Conservation (phyloP, 495 filamentous ascomycete genomes). For the Aspergillus bertholletiae region DNA sequence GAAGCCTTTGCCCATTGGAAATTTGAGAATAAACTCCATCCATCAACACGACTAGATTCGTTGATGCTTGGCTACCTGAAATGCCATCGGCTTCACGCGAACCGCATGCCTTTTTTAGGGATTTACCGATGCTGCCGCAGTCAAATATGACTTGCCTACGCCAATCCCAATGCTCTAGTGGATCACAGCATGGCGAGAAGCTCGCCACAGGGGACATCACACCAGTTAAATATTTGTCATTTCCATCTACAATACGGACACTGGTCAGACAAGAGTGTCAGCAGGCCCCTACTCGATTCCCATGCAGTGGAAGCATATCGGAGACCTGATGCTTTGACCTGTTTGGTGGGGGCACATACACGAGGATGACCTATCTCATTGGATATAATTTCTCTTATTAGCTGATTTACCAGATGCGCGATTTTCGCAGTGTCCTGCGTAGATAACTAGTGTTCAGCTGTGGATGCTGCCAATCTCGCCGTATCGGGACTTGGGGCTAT, state of each 20-base stretch:
- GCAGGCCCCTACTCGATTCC: too few species aligned
- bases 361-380: too few species aligned
- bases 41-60: too few species aligned
- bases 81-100: not conserved
- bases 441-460: not conserved
- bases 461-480: not conserved
- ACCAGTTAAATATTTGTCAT: not conserved
- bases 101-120: not conserved
- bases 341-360: too few species aligned
- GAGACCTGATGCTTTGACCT: too few species aligned
- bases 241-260: too few species aligned
- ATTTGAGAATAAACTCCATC: too few species aligned
- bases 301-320: too few species aligned
- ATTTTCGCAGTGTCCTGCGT: not conserved
- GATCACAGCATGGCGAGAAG: not conserved
- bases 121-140: not conserved
- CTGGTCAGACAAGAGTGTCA: too few species aligned
- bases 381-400: not conserved
- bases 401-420: not conserved
- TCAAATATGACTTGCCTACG: not conserved
- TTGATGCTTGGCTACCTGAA: not conserved
- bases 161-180: not conserved
- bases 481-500: not conserved
- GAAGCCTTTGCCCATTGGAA: too few species aligned
- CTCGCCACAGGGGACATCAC: not conserved